These are phyloP conservation scores for Aspergillus sp. DNA, from an alignment of 2,329 filamentous ascomycete species.

Conservation along the genomic window DNA sequence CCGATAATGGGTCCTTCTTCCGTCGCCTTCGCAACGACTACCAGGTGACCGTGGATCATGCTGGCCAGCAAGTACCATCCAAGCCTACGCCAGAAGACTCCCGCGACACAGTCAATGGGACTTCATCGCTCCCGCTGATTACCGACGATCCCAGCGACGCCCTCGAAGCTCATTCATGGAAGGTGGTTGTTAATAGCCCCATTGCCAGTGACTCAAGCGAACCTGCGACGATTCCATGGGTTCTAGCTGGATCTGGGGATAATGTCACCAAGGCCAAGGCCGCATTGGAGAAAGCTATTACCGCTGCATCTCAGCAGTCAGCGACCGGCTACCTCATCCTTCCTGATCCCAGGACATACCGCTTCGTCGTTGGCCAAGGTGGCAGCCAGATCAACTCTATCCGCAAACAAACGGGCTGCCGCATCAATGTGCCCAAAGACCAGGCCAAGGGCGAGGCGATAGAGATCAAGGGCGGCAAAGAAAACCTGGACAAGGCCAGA, in stretches of 20 bases:
- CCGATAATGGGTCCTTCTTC: slow-evolving; percentile 90
- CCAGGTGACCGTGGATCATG: slow-evolving; percentile 89
- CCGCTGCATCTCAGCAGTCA: slow-evolving; percentile 52
- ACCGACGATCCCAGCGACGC: slow-evolving; percentile 74
- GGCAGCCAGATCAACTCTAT: slow-evolving; percentile 92
- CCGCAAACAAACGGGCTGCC: slow-evolving; percentile 86
- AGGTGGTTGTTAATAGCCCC: slow-evolving; percentile 61
- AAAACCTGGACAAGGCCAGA: slow-evolving; percentile 82
- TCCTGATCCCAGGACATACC: slow-evolving; percentile 84
- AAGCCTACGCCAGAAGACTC: slow-evolving; percentile 59
- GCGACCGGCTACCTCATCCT: slow-evolving; percentile 85
- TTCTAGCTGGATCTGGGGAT: slow-evolving; percentile 76
- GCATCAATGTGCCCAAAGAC: slow-evolving; percentile 87
- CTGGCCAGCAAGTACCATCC: slow-evolving; percentile 71
- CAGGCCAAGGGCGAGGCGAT: slow-evolving; percentile 78
- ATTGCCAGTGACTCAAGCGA: slow-evolving; percentile 28
- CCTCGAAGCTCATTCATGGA: slow-evolving; percentile 77
- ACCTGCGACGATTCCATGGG: slow-evolving; percentile 67
- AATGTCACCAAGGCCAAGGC: slow-evolving; percentile 79
- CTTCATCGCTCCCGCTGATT: slow-evolving; percentile 75
- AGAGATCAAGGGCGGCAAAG: slow-evolving; percentile 76
- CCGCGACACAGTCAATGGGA: slow-evolving; percentile 57
- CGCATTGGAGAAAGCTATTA: slow-evolving; percentile 69
- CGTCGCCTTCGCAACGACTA: slow-evolving; percentile 81
- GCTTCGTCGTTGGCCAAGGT: slow-evolving; percentile 83